phyloP scores from a whole-genome alignment of 2,329 filamentous ascomycete genomes.

The Diaporthe citri region DNA sequence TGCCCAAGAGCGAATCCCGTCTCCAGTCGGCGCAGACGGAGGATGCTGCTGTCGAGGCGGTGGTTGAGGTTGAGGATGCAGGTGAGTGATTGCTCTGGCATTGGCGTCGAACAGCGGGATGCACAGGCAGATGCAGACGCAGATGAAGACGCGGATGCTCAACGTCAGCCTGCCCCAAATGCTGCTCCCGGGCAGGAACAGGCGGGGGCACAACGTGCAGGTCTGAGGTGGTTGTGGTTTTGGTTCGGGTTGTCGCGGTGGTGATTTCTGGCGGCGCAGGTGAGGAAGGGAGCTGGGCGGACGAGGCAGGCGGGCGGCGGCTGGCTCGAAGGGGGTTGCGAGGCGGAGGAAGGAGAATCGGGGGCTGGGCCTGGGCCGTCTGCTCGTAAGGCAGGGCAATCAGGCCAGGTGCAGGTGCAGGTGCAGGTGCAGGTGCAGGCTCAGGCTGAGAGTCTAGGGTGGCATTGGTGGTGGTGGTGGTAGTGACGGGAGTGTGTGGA shows the following conservation, averaged over 20 bases:
- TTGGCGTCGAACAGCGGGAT: slow-evolving; percentile 55
- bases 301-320: slow-evolving; percentile 44
- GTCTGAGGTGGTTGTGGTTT: slow-evolving; percentile 41
- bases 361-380: slow-evolving; percentile 68
- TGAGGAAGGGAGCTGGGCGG: slow-evolving; percentile 37
- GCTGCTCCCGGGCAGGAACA: slow-evolving; percentile 55
- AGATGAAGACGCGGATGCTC: slow-evolving; percentile 9
- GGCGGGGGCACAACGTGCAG: slow-evolving; percentile 49
- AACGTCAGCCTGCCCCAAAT: background rate
- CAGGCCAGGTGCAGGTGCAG: slow-evolving; percentile 55
- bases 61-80: slow-evolving; percentile 44
- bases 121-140: slow-evolving; percentile 7
- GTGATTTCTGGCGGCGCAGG: slow-evolving; percentile 33
- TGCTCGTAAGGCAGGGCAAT: slow-evolving; percentile 73
- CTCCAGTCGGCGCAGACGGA: slow-evolving; percentile 58
- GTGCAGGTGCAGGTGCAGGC: slow-evolving; percentile 25
- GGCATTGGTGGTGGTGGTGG: background rate
- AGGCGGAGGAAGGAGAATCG: slow-evolving; percentile 63
- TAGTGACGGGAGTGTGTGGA: slow-evolving; percentile 7
- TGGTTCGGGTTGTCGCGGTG: slow-evolving; percentile 46
- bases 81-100: slow-evolving; percentile 44
- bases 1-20: slow-evolving; percentile 67
- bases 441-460: background rate
- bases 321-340: slow-evolving; percentile 54
- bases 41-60: slow-evolving; percentile 44